Base-by-base conservation (phyloP, 257 asterid species). In the Prunella vulgaris region DNA sequence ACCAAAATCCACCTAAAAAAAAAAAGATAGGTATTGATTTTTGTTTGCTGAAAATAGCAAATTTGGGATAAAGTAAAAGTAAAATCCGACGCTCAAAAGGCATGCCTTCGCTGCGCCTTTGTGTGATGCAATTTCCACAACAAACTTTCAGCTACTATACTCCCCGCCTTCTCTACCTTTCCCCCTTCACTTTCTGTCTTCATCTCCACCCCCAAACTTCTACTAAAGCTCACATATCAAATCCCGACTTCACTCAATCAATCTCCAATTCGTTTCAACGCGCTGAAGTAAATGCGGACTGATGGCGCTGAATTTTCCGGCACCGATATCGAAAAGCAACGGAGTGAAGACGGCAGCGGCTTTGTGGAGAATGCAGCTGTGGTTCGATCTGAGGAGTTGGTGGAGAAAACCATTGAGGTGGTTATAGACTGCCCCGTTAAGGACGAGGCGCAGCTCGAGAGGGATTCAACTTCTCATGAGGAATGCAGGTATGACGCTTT, bases 401-500 rank as follows among this genome's bases (percentile, higher is more conserved):
- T 46, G 12, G 75, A 79, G 64, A 78, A 70, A 74, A 42, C 56
- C 7, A 57, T 78, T 49, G 79, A 74, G 24, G 79, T 78, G 75
- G 77, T 78, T 10, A 76, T 79, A 21, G 83, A 65, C 49, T 78
- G 76, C 71, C 49, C 74, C 57, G 42, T 28, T 74, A 78, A 70
- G 74, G 60, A 25, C 51, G 77, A 74, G 58, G 44, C 77, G 5
- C 79, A 74, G 58, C 71, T 21, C 52, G 77, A 25, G 25, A 65
- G 74, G 56, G 71, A 53, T 70, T 70, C 77, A 17, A 68, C 66
- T 66, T 60, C 79, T 25, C 71, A 66, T 32, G 83, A 79, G 46
- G 83, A 79, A 74, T 79, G 83, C 75, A 70, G 83, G 83, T 79
- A 70, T 56, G 10, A 54, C 30, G 37, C 61, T 24, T 56, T 64